Conservation (phyloP, 139 green algal genomes). For the Chlamydomonas asymmetrica region DNA sequence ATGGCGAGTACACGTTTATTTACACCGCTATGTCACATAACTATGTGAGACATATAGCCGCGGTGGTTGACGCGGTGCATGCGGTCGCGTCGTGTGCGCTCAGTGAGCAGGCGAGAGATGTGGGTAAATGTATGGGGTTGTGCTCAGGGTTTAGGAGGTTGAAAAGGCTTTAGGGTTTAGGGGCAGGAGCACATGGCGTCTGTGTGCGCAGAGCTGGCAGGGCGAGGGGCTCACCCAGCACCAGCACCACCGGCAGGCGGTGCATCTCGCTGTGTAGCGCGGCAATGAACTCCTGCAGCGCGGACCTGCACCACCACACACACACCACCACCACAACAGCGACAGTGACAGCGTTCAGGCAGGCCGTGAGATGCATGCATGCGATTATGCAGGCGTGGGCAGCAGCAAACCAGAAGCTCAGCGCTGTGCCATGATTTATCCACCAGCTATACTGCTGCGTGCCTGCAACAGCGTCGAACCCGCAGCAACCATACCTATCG, state of each 20-base stretch:
- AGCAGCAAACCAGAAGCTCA: no score
- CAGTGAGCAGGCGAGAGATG: no score
- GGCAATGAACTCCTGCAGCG: slow-evolving; percentile 14
- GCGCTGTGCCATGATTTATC: no score
- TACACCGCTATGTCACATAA: no score
- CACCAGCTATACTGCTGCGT: no score
- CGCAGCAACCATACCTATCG: no score
- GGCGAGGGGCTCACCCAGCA: slow-evolving; percentile 4
- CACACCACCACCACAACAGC: slow-evolving; percentile 14
- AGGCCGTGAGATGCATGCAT: no score
- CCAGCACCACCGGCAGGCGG: slow-evolving; percentile 22
- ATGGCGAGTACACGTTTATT: no score
- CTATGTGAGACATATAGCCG: neutral
- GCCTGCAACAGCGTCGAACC: no score
- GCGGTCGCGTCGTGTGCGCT: neutral
- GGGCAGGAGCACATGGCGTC: neutral
- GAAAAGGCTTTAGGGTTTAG: no score
- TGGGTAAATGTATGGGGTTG: neutral
- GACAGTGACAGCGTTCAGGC: no score
- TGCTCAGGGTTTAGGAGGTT: neutral
- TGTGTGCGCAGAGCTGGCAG: neutral
- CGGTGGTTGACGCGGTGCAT: neutral
- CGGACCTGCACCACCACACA: neutral
- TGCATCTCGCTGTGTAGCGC: slow-evolving; percentile 23
- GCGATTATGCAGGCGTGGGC: no score